Evolutionary conservation across 768 basidiomycete genomes (phyloP).

Genomic region (Kwoniella bestiolae): DNA sequence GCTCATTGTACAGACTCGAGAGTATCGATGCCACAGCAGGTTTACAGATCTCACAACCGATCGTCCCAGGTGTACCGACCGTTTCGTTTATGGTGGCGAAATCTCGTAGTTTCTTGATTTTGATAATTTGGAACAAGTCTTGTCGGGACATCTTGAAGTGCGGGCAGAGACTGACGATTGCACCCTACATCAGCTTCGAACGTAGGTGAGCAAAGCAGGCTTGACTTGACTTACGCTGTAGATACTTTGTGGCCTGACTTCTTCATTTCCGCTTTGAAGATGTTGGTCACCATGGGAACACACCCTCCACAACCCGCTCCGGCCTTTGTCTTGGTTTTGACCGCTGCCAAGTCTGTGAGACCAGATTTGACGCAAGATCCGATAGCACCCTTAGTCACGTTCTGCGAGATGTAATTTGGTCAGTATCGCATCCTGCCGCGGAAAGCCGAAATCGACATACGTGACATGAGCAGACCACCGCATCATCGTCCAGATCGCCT

Average conservation of each 20-base stretch:
- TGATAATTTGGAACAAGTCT: conserved; percentile 70
- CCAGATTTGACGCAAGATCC: conserved; percentile 64
- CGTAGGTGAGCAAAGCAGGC: not conserved
- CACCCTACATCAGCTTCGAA: not conserved
- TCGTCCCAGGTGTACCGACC: conserved; percentile 62
- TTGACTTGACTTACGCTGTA: conserved; percentile 53
- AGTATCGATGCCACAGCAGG: conserved; percentile 67
- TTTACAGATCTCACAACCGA: conserved; percentile 77
- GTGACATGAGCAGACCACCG: conserved; percentile 74
- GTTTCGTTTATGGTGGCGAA: conserved; percentile 64
- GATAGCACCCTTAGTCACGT: conserved; percentile 69
- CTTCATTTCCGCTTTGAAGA: conserved; percentile 67
- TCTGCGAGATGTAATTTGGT: conserved; percentile 55
- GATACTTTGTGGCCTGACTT: conserved; percentile 67
- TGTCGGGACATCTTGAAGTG: conserved; percentile 70
- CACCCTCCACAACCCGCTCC: conserved; percentile 78
- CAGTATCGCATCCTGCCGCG: too few relatives aligned
- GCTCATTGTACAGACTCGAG: conserved; percentile 67
- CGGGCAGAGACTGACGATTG: conserved; percentile 61
- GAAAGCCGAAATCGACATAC: too few relatives aligned
- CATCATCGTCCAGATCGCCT: conserved; percentile 71
- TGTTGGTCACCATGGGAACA: conserved; percentile 64
- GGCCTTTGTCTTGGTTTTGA: conserved; percentile 71
- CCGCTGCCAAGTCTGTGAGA: conserved; percentile 61
- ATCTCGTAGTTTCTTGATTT: conserved; percentile 67